Percentiles rank a stretch among this genome's conserved stretches.
These are phyloP conservation scores for Brettanomyces bruxellensis DNA, from an alignment of 805 yeast genomes.

Conservation along the genomic window DNA sequence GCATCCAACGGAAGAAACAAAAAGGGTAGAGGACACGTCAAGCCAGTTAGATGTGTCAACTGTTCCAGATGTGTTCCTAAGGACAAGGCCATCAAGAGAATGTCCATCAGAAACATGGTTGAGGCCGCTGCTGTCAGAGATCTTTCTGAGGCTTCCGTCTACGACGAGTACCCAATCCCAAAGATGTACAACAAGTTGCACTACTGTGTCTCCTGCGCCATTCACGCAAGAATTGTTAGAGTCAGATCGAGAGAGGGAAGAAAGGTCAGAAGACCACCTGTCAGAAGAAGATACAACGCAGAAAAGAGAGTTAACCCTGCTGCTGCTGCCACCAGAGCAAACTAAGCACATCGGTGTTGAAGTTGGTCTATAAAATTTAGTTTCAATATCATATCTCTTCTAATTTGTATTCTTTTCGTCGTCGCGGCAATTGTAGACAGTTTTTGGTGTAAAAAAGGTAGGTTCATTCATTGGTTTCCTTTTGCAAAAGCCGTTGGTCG, in stretches of 20 bases:
- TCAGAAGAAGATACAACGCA: constrained; percentile 95
- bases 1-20: constrained; percentile 99
- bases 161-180: constrained; percentile 98
- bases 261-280: constrained; percentile 98
- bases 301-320: constrained; percentile 95
- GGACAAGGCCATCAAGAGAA: constrained; percentile 99
- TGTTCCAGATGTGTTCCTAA: constrained; percentile 99
- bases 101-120: constrained; percentile 99
- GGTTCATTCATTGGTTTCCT: too few relatives aligned
- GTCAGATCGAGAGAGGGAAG: constrained; percentile 99
- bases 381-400: neutral
- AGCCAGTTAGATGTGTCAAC: constrained; percentile 99
- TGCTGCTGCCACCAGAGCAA: constrained; percentile 93
- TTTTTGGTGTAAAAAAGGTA: too few relatives aligned
- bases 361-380: neutral
- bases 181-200: constrained; percentile 99
- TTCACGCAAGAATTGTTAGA: constrained; percentile 99
- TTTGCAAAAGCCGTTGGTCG: too few relatives aligned
- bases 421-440: too few relatives aligned
- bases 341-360: constrained; percentile 12
- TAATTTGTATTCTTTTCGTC: neutral
- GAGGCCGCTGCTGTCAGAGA: constrained; percentile 99
- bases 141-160: constrained; percentile 98
- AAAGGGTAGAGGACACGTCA: constrained; percentile 99
- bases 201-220: constrained; percentile 99